Conservation (phyloP, 495 filamentous ascomycete species). For the Entonaema liquescens region DNA sequence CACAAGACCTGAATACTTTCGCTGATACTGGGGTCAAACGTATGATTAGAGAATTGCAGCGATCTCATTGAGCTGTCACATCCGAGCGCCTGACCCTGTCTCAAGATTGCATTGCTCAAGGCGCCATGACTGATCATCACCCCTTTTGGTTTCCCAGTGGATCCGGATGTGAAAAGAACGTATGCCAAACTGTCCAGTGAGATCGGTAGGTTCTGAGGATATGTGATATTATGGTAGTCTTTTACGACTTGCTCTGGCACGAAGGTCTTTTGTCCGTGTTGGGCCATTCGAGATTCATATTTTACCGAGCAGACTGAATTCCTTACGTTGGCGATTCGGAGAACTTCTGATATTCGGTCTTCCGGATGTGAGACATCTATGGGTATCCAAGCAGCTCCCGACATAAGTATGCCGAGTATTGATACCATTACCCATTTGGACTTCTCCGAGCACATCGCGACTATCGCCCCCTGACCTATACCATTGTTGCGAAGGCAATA, state of each 20-base stretch:
- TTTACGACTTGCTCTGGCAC: constrained; percentile 21
- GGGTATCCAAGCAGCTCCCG: too few species aligned
- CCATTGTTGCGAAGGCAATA: not conserved
- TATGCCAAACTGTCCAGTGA: not conserved
- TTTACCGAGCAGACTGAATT: too few species aligned
- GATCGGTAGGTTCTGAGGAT: constrained; percentile 5
- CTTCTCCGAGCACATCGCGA: constrained; percentile 1
- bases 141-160: constrained; percentile 57
- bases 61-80: constrained; percentile 49
- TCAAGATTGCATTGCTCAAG: constrained; percentile 42
- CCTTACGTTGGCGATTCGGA: too few species aligned
- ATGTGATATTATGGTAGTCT: too few species aligned
- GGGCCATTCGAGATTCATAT: too few species aligned
- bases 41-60: constrained; percentile 59
- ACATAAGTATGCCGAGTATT: too few species aligned
- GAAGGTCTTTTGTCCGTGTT: too few species aligned
- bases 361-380: too few species aligned
- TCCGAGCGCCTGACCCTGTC: constrained; percentile 48
- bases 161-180: constrained; percentile 57
- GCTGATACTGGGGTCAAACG: constrained; percentile 54
- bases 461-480: not conserved
- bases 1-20: constrained; percentile 53
- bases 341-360: too few species aligned
- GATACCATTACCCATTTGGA: too few species aligned
- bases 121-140: constrained; percentile 48